Conservation (phyloP, 257 asterid species). For the Ehretia macrophylla region DNA sequence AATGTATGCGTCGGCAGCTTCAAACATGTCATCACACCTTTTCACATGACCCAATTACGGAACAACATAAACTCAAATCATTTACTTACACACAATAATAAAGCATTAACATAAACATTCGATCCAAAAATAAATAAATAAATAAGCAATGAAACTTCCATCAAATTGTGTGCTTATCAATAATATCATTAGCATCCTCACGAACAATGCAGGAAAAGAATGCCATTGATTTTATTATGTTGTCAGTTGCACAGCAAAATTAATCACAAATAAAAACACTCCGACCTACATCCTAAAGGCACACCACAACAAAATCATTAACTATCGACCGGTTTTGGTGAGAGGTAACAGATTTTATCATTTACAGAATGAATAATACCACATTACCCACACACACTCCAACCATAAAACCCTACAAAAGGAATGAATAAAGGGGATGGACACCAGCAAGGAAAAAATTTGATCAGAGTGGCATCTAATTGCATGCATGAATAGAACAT, state of each 20-base stretch:
- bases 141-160: too few relatives aligned
- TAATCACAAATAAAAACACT: constrained; percentile 5
- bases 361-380: constrained; percentile 20
- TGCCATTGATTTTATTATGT: constrained; percentile 10
- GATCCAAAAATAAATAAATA: too few relatives aligned
- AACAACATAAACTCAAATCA: neutral
- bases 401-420: neutral
- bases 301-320: constrained; percentile 13
- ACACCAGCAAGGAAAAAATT: constrained; percentile 13
- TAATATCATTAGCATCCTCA: neutral
- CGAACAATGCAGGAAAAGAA: neutral
- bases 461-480: constrained; percentile 14
- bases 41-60: neutral
- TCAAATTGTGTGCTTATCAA: too few relatives aligned
- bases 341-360: constrained; percentile 10
- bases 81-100: too few relatives aligned
- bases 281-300: constrained; percentile 8
- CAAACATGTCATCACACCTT: neutral
- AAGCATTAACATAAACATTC: too few relatives aligned
- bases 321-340: constrained; percentile 7
- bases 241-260: constrained; percentile 7
- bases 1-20: neutral
- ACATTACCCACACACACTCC: constrained; percentile 10
- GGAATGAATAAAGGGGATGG: neutral
- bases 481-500: constrained; percentile 17